phyloP scores from a whole-genome alignment of 176 grass and related monocot species.

The Triticum timopheevii region DNA sequence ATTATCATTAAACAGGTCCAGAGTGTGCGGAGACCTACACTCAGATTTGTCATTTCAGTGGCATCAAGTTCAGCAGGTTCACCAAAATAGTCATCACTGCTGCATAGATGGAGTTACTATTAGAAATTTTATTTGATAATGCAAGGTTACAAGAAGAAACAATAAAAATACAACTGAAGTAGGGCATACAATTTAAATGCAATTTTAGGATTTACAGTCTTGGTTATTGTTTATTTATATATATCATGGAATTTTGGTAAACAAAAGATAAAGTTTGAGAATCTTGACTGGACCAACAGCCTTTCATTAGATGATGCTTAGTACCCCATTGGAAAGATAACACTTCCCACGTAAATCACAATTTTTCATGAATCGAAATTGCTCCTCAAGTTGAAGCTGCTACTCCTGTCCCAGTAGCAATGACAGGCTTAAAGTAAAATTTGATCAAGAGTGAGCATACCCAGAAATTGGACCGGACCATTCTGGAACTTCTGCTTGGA shows the following conservation, averaged over 20 bases:
- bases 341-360: background rate
- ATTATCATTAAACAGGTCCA: slow-evolving; percentile 19
- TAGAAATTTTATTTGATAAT: slow-evolving; percentile 19
- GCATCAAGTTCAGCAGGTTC: slow-evolving; percentile 52
- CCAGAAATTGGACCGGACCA: slow-evolving; percentile 55
- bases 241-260: background rate
- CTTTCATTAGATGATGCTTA: background rate
- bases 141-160: background rate
- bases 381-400: slow-evolving; percentile 3
- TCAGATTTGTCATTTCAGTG: slow-evolving; percentile 20
- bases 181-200: background rate
- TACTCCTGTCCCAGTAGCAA: background rate
- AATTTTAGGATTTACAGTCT: background rate
- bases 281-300: background rate
- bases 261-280: background rate
- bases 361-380: slow-evolving; percentile 9
- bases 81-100: slow-evolving; percentile 46
- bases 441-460: slow-evolving; percentile 40
- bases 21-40: slow-evolving; percentile 41
- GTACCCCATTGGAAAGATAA: background rate
- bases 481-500: slow-evolving; percentile 74
- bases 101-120: slow-evolving; percentile 43
- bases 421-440: slow-evolving; percentile 1
- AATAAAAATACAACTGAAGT: background rate
- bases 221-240: background rate